Evolutionary conservation across 345 rosid species (phyloP), one percentile per base, ranked within the genome.

Genomic region (Sonneratia caseolaris): DNA sequence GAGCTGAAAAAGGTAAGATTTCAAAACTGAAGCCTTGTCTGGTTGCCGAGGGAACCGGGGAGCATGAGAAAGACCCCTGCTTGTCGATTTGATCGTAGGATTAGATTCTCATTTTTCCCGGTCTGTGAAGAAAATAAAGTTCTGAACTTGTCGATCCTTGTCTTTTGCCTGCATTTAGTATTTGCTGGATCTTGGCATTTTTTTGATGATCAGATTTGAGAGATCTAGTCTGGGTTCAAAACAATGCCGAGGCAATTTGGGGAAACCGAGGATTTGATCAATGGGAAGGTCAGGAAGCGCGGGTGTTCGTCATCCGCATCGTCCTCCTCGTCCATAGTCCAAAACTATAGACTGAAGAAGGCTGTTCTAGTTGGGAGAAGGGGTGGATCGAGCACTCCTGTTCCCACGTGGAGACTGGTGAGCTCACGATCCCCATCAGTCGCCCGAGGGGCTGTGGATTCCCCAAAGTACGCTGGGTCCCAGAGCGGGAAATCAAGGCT

Each of bases 281-380:
- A 86, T 0, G 97, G 96, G 2, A 95, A 95, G 79, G 88, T 95
- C 79, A 86, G 99, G 76, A 95, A 95, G 73, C 92, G 99, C 7
- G 99, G 91, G 56, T 87, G 88, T 76, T 92, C 91, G 0, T 84
- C 99, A 0, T 85, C 99, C 13, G 91, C 97, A 1, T 91, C 97
- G 0, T 91, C 97, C 9, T 84, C 99, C 3, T 95, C 99, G 7
- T 84, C 96, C 21, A 59, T 90, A 21, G 72, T 89, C 67, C 97
- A 86, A 62, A 92, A 87, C 71, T 92, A 90, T 79, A 77, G 91
- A 61, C 87, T 92, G 76, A 95, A 95, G 78, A 84, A 92, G 75
- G 96, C 99, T 15, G 89, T 95, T 59, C 66, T 92, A 10, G 88
- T 92, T 11, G 94, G 92, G 24, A 95, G 84, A 78, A 75, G 91